Percentiles rank a stretch among this genome's conserved stretches.
phyloP scores from a whole-genome alignment of 139 green algal species.

The Pseudopediastrum boryanum region DNA sequence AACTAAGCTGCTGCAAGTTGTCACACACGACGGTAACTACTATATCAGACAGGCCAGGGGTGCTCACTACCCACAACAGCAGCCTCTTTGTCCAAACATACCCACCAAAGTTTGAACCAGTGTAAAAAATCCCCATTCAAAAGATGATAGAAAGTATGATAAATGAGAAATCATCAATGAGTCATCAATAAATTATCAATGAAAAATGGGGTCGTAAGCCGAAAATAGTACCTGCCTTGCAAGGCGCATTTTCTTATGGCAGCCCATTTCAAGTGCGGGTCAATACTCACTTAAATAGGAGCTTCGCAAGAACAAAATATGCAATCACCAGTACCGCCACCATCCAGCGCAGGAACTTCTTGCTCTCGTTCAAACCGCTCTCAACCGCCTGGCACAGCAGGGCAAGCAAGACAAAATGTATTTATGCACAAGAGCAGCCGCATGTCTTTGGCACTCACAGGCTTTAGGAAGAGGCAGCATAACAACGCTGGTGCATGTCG shows the following conservation, averaged over 20 bases:
- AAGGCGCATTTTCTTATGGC: background rate
- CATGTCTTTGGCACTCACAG: background rate
- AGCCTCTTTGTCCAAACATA: too few species aligned
- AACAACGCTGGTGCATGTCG: background rate
- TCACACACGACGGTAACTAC: too few species aligned
- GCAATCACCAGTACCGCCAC: constrained; percentile 40
- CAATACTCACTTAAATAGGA: constrained; percentile 42
- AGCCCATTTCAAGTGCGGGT: background rate
- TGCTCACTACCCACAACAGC: too few species aligned
- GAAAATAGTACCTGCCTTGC: background rate
- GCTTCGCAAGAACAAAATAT: constrained; percentile 51
- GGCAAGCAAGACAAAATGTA: background rate
- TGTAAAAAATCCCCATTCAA: background rate
- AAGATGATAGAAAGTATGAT: background rate
- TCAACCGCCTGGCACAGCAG: constrained; percentile 19
- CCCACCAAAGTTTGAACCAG: too few species aligned
- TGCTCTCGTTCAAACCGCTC: constrained; percentile 34
- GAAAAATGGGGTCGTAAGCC: too few species aligned
- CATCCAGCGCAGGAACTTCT: constrained; percentile 41
- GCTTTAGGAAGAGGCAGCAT: background rate
- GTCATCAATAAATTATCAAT: background rate
- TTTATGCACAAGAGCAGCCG: too few species aligned
- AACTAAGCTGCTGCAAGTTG: too few species aligned
- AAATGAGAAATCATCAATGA: background rate
- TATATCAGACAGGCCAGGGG: too few species aligned